phyloP scores from a whole-genome alignment of 192 early-diverging fungal species.

The Backusella westeae region DNA sequence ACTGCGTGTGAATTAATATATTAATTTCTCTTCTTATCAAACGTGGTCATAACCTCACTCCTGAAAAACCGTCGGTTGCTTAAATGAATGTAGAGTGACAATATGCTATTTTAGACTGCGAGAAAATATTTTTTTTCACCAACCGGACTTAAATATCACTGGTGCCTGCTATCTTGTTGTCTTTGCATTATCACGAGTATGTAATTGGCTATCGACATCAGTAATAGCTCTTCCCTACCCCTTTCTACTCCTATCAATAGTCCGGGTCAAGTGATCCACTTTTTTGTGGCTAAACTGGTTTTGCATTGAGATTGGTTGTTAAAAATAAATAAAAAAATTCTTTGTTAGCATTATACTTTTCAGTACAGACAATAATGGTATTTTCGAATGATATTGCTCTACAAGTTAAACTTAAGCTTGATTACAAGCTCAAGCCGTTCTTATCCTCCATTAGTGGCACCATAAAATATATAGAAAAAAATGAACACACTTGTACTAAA shows the following conservation, averaged over 20 bases:
- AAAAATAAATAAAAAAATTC: background rate
- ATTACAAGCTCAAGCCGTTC: too few species aligned
- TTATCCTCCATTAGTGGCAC: too few species aligned
- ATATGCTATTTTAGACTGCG: constrained; percentile 1
- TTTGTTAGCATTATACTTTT: too few species aligned
- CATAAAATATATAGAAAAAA: too few species aligned
- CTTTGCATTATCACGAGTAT: background rate
- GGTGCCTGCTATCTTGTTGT: background rate
- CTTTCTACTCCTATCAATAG: background rate
- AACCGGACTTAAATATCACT: background rate
- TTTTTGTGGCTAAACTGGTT: background rate
- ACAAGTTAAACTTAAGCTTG: too few species aligned
- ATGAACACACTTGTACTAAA: too few species aligned
- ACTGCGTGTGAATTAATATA: constrained; percentile 8
- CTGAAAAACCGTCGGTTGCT: background rate
- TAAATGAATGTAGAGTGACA: background rate
- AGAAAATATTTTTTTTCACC: background rate
- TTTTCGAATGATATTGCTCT: too few species aligned
- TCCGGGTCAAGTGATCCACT: background rate
- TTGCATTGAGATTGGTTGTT: background rate
- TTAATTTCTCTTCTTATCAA: constrained; percentile 6
- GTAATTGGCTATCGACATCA: background rate
- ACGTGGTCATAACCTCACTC: background rate
- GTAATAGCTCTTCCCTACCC: background rate
- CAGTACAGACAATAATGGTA: too few species aligned